Evolutionary conservation across 768 basidiomycete species (phyloP), one percentile per base, ranked within the genome.

Genomic region (Collybia sordida): DNA sequence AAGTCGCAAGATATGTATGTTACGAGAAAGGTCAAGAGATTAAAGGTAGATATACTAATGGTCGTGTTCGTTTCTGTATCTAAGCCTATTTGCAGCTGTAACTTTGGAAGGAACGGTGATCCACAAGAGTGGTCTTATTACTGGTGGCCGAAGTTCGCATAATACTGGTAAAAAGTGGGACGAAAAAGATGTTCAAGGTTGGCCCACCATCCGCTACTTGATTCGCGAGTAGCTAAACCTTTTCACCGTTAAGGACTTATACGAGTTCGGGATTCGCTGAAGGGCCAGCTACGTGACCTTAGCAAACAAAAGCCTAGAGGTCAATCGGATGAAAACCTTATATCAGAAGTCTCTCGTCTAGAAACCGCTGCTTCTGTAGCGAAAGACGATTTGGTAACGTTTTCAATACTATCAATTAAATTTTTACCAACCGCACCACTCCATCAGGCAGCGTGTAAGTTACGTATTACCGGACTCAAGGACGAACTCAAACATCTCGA

Each of bases 21-120:
- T 99, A 93, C 69, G 94, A 96, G 59, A 94, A 91, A 68, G 87
- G 87, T 0, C 93, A 97, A 64, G 95, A 98, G 57, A 91, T 99
- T 35, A 99, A 99, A 78, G 93, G 96, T 95, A 50, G 80, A 62
- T 52, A 37, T 39, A 17, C 45, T 9, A 24, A 8, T 17, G 1
- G 24, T n/a, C 42, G n/a, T 17, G 5, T 5, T 18, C 15, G 22
- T 2, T 21, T 17, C 19, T 17, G 44, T 37, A 50, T 40, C 22
- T 1, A n/a, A 11, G 27, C 25, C 14, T 7, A 27, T 47, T 27
- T 21, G 36, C 50, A 95, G 97, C 95, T 52, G 97, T 99, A 18
- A 97, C 97, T 0, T 73, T 99, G 37, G 95, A 98, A 38, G 97
- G 97, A 1, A 98, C 95, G 2, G 75, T 99, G 52, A 98, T 99